Conservation (phyloP, 495 filamentous ascomycete genomes). For the Lepidopterella palustris region DNA sequence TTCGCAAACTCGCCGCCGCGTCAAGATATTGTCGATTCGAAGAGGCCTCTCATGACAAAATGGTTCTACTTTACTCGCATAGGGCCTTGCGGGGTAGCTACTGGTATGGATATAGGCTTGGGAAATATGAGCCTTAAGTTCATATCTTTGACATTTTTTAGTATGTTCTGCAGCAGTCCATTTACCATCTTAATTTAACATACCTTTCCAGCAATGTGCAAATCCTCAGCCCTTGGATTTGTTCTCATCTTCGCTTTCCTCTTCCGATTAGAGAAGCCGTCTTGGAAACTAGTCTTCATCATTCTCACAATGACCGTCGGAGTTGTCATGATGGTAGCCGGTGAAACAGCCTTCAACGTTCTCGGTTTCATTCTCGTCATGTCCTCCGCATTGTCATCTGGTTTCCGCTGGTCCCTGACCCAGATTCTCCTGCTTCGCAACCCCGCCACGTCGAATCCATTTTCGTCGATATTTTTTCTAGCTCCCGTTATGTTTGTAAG, state of each 20-base stretch:
- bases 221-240: conserved; percentile 92
- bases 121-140: conserved; percentile 95
- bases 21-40: conserved; percentile 43
- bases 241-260: conserved; percentile 93
- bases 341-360: conserved; percentile 84
- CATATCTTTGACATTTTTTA: conserved; percentile 95
- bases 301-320: conserved; percentile 91
- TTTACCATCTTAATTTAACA: background rate
- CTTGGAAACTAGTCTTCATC: conserved; percentile 74
- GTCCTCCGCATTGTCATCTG: conserved; percentile 85
- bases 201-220: conserved; percentile 78
- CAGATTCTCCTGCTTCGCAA: conserved; percentile 93
- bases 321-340: conserved; percentile 98
- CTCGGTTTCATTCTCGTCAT: conserved; percentile 91
- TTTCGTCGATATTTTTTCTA: conserved; percentile 94
- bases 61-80: conserved; percentile 90
- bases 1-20: conserved; percentile 43
- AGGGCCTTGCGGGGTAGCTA: conserved; percentile 86
- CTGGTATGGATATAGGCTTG: conserved; percentile 91
- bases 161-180: conserved; percentile 42
- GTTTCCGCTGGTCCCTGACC: conserved; percentile 94
- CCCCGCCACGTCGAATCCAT: conserved; percentile 93
- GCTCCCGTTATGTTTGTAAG: conserved; percentile 92
- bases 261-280: conserved; percentile 85
- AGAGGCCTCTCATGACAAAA: conserved; percentile 77